These are phyloP conservation scores for Epicoccum nigrum DNA, from an alignment of 2,329 filamentous ascomycete species.

Conservation along the genomic window DNA sequence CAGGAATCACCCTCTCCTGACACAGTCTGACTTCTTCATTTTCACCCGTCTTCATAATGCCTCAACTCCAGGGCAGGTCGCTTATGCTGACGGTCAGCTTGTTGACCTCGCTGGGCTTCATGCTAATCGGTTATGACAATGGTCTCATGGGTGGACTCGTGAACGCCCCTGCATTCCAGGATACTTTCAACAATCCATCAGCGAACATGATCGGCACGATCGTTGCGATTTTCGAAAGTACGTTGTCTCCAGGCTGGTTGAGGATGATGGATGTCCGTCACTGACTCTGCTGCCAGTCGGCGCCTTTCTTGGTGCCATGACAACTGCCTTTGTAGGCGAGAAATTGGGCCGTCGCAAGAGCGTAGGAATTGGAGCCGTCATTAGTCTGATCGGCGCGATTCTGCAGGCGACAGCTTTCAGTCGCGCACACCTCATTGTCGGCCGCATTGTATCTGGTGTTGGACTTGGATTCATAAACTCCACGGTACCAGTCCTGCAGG, in stretches of 20 bases:
- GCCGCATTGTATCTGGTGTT: constrained; percentile 35
- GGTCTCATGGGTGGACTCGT: constrained; percentile 73
- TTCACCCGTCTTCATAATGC: constrained; percentile 16
- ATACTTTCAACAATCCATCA: constrained; percentile 21
- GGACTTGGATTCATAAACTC: constrained; percentile 34
- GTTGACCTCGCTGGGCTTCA: constrained; percentile 42
- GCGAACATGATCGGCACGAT: constrained; percentile 27
- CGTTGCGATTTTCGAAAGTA: constrained; percentile 30
- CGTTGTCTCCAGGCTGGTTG: not conserved
- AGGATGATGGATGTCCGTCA: not conserved
- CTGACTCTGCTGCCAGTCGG: constrained; percentile 38
- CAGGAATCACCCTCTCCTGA: not conserved
- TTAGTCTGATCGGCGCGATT: constrained; percentile 22
- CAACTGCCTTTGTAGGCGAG: constrained; percentile 57
- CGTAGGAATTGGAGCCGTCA: constrained; percentile 20
- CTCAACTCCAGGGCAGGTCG: constrained; percentile 22
- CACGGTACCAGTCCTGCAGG: constrained; percentile 23
- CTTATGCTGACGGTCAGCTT: constrained; percentile 27
- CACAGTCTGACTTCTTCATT: not conserved
- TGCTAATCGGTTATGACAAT: constrained; percentile 60
- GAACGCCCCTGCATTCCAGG: constrained; percentile 66
- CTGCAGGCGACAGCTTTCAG: constrained; percentile 22
- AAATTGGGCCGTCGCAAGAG: constrained; percentile 55
- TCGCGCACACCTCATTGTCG: constrained; percentile 24
- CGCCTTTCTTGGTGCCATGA: constrained; percentile 49